These are phyloP conservation scores for Verticillium dahliae DNA, from an alignment of 2,329 filamentous ascomycete species.

Conservation along the genomic window DNA sequence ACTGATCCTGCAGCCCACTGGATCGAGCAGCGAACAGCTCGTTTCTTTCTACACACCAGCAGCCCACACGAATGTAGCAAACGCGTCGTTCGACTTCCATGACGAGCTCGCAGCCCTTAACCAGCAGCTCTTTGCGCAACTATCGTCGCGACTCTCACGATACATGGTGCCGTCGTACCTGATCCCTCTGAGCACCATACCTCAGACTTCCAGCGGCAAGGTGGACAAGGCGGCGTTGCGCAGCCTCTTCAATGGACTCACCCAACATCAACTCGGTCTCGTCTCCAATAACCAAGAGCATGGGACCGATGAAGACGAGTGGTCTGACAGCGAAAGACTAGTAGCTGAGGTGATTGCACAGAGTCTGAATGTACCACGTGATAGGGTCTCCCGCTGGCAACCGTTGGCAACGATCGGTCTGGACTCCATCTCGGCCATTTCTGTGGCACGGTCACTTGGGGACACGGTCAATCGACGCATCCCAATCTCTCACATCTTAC, in stretches of 20 bases:
- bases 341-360: slow-evolving; percentile 36
- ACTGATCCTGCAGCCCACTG: slow-evolving; percentile 42
- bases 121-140: slow-evolving; percentile 41
- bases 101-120: slow-evolving; percentile 27
- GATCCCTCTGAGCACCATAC: slow-evolving; percentile 62
- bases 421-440: slow-evolving; percentile 78
- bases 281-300: slow-evolving; percentile 23
- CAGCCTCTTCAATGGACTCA: slow-evolving; percentile 38
- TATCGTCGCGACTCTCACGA: slow-evolving; percentile 52
- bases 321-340: background rate
- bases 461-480: slow-evolving; percentile 37
- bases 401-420: slow-evolving; percentile 75
- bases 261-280: slow-evolving; percentile 34
- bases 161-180: slow-evolving; percentile 79
- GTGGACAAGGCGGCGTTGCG: slow-evolving; percentile 54
- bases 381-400: slow-evolving; percentile 53
- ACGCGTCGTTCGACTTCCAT: slow-evolving; percentile 17
- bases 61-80: slow-evolving; percentile 1
- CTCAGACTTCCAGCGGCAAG: slow-evolving; percentile 70
- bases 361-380: slow-evolving; percentile 35
- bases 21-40: slow-evolving; percentile 43
- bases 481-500: slow-evolving; percentile 64
- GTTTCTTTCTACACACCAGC: slow-evolving; percentile 62
- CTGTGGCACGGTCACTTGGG: slow-evolving; percentile 53
- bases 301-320: slow-evolving; percentile 50